Conservation (phyloP, 1,284 basidiomycete species). For the Wallemia mellicola region DNA sequence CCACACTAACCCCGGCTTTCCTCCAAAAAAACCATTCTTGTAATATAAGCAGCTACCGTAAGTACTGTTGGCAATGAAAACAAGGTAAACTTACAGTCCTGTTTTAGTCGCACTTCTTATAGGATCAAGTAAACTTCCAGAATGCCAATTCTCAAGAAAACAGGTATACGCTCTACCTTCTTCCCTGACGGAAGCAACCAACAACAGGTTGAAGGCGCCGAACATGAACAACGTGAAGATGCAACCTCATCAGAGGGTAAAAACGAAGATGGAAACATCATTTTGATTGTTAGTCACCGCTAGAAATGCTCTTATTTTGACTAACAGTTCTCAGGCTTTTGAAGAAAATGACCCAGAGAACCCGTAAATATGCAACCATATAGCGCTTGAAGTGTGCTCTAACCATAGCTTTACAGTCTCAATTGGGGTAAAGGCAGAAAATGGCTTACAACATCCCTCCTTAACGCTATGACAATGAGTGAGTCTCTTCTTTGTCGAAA, state of each 20-base stretch:
- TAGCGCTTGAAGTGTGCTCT: background rate
- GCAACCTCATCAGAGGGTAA: background rate
- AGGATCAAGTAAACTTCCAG: too few relatives aligned
- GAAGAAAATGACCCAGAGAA: background rate
- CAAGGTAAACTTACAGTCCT: too few relatives aligned
- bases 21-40: too few relatives aligned
- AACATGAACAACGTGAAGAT: background rate
- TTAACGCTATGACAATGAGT: slow-evolving; percentile 10
- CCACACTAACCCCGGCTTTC: too few relatives aligned
- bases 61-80: too few relatives aligned
- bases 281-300: background rate
- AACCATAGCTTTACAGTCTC: background rate
- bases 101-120: too few relatives aligned
- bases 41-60: too few relatives aligned
- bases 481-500: background rate
- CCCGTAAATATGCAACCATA: background rate
- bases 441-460: slow-evolving; percentile 6
- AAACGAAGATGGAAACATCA: background rate
- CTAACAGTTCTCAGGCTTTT: background rate
- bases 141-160: background rate
- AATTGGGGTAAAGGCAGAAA: slow-evolving; percentile 5
- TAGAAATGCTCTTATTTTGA: background rate
- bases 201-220: background rate
- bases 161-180: background rate
- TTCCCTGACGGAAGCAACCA: background rate